phyloP scores from a whole-genome alignment of 2,329 filamentous ascomycete species.

The Alternaria sp. region DNA sequence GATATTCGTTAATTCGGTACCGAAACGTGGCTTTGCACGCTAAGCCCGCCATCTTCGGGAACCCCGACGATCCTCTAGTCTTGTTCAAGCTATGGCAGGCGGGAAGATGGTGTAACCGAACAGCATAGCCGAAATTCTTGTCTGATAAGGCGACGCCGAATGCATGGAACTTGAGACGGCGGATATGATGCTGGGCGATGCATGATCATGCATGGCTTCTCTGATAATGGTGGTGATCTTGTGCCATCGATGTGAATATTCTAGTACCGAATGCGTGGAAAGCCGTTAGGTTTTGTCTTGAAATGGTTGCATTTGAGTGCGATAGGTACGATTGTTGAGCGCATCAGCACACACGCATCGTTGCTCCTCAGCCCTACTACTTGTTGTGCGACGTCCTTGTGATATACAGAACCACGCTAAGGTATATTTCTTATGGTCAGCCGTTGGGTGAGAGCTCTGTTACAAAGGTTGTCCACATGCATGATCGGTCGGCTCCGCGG shows the following conservation, averaged over 20 bases:
- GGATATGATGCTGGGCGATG: slow-evolving; percentile 3
- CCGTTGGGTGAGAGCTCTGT: slow-evolving; percentile 1
- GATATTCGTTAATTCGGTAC: slow-evolving; percentile 2
- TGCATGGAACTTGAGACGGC: background rate
- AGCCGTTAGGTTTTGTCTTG: background rate
- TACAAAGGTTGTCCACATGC: background rate
- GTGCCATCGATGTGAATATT: background rate
- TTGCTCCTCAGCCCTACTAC: slow-evolving; percentile 2
- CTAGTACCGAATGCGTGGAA: background rate
- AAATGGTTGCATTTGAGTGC: background rate
- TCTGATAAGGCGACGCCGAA: slow-evolving; percentile 13
- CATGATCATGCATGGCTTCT: background rate
- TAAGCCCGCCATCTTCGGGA: slow-evolving; percentile 6
- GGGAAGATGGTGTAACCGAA: slow-evolving; percentile 5
- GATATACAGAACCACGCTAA: background rate
- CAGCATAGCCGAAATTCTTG: background rate
- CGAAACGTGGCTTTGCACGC: slow-evolving; percentile 4
- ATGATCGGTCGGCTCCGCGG: slow-evolving; percentile 12
- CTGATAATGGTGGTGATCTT: background rate
- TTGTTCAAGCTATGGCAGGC: background rate
- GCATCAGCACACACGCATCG: background rate
- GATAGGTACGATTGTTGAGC: background rate
- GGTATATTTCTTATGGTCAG: background rate
- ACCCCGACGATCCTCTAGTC: slow-evolving; percentile 8
- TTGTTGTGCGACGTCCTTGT: background rate